These are phyloP conservation scores for Prinsepia uniflora DNA, from an alignment of 306 rosid genomes.

Conservation along the genomic window DNA sequence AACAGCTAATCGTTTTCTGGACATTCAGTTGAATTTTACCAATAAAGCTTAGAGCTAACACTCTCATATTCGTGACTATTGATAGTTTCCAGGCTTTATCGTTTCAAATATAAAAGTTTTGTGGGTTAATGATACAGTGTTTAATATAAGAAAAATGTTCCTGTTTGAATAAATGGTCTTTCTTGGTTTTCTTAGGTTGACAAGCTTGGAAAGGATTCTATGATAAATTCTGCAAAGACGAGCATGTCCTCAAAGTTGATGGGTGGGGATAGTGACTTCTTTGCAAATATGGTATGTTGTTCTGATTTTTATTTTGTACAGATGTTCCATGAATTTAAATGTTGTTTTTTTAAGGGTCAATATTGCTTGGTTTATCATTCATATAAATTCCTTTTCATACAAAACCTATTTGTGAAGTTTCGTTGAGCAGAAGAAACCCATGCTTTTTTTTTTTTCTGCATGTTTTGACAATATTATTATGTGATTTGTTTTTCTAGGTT, in stretches of 20 bases:
- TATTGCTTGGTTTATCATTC: not conserved
- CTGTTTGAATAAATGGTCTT: constrained; percentile 8
- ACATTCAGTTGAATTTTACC: not conserved
- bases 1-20: not conserved
- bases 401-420: not conserved
- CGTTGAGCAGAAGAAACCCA: not conserved
- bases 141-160: not conserved
- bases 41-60: not conserved
- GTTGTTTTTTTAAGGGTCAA: not conserved
- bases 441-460: not conserved
- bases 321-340: not conserved
- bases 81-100: not conserved
- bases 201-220: constrained; percentile 84
- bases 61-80: not conserved
- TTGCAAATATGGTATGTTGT: constrained; percentile 74
- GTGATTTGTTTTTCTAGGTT: constrained; percentile 46
- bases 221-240: constrained; percentile 91
- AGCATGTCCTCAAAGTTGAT: constrained; percentile 99
- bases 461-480: constrained; percentile 10
- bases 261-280: constrained; percentile 88
- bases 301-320: not conserved
- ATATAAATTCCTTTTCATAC: not conserved
- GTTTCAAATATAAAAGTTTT: not conserved
- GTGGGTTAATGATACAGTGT: constrained; percentile 5
- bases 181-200: constrained; percentile 58